A percentile compares a stretch with the other conserved stretches of the same genome.
Evolutionary conservation across 495 filamentous ascomycete genomes (phyloP).

Genomic region (Polyplosphaeria fusca): DNA sequence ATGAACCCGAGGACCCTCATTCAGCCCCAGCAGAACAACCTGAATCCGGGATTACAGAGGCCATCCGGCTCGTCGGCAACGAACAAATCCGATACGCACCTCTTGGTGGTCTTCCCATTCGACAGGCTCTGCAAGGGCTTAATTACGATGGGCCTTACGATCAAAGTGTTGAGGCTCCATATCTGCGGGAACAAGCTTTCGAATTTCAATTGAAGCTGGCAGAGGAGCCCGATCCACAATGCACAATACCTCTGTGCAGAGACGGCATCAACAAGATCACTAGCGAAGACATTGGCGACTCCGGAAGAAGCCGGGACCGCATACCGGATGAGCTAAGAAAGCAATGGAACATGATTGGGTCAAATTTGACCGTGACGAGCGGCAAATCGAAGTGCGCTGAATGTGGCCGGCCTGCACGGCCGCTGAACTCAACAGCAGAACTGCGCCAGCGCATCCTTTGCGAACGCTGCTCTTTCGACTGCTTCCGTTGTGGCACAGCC

Average conservation of each 20-base stretch:
- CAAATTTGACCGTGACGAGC: background rate
- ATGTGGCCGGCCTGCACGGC: conserved; percentile 29
- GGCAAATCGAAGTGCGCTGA: conserved; percentile 26
- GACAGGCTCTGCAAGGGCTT: conserved; percentile 41
- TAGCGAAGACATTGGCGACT: conserved; percentile 35
- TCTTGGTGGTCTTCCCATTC: conserved; percentile 40
- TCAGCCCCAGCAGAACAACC: background rate
- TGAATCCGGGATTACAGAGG: conserved; percentile 19
- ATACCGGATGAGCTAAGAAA: conserved; percentile 37
- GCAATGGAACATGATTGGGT: conserved; percentile 9
- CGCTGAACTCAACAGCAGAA: conserved; percentile 3
- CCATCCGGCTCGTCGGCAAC: conserved; percentile 21
- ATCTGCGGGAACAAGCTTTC: conserved; percentile 25
- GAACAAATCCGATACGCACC: conserved; percentile 31
- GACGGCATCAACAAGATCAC: conserved; percentile 28
- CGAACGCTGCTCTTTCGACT: conserved; percentile 33
- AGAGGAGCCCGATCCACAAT: conserved; percentile 5
- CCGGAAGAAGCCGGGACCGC: conserved; percentile 35
- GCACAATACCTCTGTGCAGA: conserved; percentile 22
- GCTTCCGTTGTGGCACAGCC: conserved; percentile 26
- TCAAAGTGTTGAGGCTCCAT: conserved; percentile 10
- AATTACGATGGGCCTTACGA: conserved; percentile 33
- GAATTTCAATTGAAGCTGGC: conserved; percentile 26
- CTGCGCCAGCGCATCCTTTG: conserved; percentile 1
- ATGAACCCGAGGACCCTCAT: background rate